Percentiles rank a stretch among this genome's conserved stretches.
phyloP scores from a whole-genome alignment of 2,329 filamentous ascomycete species.

The Ascochyta koolunga region DNA sequence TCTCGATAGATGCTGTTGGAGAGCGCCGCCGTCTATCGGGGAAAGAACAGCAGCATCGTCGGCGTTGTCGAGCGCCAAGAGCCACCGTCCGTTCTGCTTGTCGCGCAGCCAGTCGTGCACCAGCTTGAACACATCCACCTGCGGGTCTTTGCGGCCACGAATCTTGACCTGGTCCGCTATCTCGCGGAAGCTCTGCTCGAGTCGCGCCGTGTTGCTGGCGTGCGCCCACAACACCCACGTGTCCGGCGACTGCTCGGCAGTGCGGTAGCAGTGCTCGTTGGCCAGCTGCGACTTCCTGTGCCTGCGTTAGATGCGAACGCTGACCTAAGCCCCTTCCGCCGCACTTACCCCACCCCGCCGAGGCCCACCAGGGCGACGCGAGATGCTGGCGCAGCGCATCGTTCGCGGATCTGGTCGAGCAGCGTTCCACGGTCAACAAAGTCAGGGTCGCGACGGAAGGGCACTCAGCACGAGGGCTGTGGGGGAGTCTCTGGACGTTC shows the following conservation, averaged over 20 bases:
- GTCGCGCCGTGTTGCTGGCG: conserved; percentile 16
- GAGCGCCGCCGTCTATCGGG: no score
- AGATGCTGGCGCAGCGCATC: conserved; percentile 14
- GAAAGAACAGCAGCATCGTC: conserved; percentile 19
- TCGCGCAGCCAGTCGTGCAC: conserved; percentile 14
- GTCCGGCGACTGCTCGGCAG: conserved; percentile 10
- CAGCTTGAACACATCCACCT: conserved; percentile 20
- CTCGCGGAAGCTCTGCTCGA: conserved; percentile 21
- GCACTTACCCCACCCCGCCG: conserved; percentile 36
- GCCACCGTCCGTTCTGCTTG: conserved; percentile 14
- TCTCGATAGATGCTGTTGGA: no score
- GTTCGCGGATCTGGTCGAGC: conserved; percentile 10
- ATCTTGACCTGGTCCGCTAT: conserved; percentile 22
- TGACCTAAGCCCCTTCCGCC: no score
- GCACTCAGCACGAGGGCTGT: conserved; percentile 16
- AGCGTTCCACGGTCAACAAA: conserved; percentile 29
- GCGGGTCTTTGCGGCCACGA: conserved; percentile 12
- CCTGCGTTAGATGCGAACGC: no score
- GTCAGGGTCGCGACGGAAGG: conserved; percentile 28
- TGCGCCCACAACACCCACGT: conserved; percentile 25
- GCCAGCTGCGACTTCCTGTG: conserved; percentile 24
- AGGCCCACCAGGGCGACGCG: conserved; percentile 34
- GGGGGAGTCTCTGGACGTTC: neutral
- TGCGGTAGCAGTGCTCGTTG: conserved; percentile 17
- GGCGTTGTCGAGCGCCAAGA: conserved; percentile 29